Percentiles rank a stretch among this genome's conserved stretches.
Conservation (phyloP, 768 basidiomycete genomes). For the Mycena floridula region DNA sequence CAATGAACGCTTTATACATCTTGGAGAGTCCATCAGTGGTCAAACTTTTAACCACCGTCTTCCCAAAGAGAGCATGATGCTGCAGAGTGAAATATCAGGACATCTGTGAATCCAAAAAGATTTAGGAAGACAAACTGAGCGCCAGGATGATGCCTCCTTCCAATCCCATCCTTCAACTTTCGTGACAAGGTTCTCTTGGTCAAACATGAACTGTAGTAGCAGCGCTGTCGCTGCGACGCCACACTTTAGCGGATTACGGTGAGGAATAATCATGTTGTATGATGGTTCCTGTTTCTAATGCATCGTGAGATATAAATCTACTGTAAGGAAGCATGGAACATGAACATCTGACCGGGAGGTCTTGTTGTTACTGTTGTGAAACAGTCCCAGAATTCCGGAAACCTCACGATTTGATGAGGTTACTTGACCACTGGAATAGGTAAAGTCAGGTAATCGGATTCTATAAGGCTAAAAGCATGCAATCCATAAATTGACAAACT, state of each 20-base stretch:
- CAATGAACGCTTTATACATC: background rate
- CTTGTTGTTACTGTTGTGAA: background rate
- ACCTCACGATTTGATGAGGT: background rate
- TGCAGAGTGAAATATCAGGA: background rate
- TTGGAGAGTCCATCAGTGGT: background rate
- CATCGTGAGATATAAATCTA: too few relatives aligned
- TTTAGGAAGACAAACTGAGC: background rate
- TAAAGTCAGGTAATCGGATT: background rate
- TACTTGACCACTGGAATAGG: background rate
- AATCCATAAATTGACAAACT: background rate
- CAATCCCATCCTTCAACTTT: background rate
- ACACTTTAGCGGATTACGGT: background rate
- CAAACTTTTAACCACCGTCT: background rate
- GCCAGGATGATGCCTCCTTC: background rate
- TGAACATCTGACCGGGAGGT: background rate
- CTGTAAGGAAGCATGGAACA: too few relatives aligned
- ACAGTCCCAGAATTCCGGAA: background rate
- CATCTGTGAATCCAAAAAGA: background rate
- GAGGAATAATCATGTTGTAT: background rate
- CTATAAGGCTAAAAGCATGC: background rate
- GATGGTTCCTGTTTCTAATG: too few relatives aligned
- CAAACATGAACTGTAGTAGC: background rate
- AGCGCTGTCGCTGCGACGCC: background rate
- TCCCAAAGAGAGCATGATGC: background rate
- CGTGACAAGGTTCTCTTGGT: background rate